These are phyloP conservation scores for Gypsophila paniculata DNA, from an alignment of 179 eudicot species.

Conservation along the genomic window DNA sequence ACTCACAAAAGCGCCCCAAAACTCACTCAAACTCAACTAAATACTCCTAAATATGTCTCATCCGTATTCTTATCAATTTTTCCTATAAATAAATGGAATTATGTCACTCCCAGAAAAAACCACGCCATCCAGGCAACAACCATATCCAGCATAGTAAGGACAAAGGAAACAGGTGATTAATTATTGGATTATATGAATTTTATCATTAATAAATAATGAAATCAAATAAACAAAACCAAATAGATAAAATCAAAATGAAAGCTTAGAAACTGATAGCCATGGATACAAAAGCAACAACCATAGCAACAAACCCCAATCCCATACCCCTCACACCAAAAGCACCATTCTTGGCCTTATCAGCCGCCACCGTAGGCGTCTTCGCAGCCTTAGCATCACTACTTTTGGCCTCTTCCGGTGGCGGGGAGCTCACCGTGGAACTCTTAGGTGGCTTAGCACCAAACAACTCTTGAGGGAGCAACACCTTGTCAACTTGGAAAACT, in stretches of 20 bases:
- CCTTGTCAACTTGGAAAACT: constrained; percentile 59
- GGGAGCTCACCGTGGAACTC: constrained; percentile 25
- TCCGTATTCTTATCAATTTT: too few relatives aligned
- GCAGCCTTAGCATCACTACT: neutral
- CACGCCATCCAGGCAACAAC: too few relatives aligned
- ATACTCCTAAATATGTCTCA: too few relatives aligned
- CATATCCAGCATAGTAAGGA: neutral
- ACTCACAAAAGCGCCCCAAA: too few relatives aligned
- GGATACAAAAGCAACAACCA: constrained; percentile 32
- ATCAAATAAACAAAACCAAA: neutral
- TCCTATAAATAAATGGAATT: too few relatives aligned
- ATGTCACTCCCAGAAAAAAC: neutral
- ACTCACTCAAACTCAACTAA: too few relatives aligned
- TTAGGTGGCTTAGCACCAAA: constrained; percentile 37
- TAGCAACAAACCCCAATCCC: constrained; percentile 41
- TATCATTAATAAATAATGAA: neutral
- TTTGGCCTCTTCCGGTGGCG: neutral
- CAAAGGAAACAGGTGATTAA: neutral
- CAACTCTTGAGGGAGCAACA: constrained; percentile 49
- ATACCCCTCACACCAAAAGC: constrained; percentile 30
- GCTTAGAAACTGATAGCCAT: constrained; percentile 17
- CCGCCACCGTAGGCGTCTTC: constrained; percentile 11
- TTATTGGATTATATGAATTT: neutral
- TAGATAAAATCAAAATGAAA: neutral
- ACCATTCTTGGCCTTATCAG: constrained; percentile 17